These are phyloP conservation scores for Ophiostoma piceae DNA, from an alignment of 2,329 filamentous ascomycete genomes.

Conservation along the genomic window DNA sequence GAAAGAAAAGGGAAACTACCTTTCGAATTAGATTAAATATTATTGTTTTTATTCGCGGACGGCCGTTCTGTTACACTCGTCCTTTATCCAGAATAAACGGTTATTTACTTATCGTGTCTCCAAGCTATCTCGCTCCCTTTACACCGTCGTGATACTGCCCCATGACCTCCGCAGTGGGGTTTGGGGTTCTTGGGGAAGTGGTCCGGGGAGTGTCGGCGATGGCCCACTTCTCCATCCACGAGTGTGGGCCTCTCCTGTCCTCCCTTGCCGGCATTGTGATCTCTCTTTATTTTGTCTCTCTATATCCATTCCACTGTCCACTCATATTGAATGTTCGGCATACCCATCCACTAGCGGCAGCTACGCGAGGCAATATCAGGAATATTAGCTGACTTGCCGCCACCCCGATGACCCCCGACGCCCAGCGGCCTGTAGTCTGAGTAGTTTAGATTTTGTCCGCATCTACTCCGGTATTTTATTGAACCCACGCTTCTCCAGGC, in stretches of 20 bases:
- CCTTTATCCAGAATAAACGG: not conserved
- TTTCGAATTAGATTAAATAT: not conserved
- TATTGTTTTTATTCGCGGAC: not conserved
- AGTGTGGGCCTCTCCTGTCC: not conserved
- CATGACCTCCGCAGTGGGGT: conserved; percentile 5
- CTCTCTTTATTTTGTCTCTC: not conserved
- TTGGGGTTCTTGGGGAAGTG: conserved; percentile 1
- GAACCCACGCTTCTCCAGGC: too few relatives aligned
- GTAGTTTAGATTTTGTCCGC: not conserved
- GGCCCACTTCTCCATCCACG: not conserved
- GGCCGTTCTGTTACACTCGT: not conserved
- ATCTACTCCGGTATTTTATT: not conserved
- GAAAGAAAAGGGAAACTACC: not conserved
- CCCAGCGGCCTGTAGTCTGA: not conserved
- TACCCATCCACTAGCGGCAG: not conserved
- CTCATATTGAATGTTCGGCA: not conserved
- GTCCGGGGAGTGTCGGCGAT: conserved; percentile 14
- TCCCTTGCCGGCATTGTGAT: too few relatives aligned
- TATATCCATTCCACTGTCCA: not conserved
- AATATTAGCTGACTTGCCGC: not conserved
- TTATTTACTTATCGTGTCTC: not conserved
- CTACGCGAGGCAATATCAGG: not conserved
- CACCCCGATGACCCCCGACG: conserved; percentile 6
- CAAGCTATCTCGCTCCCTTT: not conserved
- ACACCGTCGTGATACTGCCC: not conserved